phyloP scores from a whole-genome alignment of 805 yeast genomes.

The Candida schatavii region DNA sequence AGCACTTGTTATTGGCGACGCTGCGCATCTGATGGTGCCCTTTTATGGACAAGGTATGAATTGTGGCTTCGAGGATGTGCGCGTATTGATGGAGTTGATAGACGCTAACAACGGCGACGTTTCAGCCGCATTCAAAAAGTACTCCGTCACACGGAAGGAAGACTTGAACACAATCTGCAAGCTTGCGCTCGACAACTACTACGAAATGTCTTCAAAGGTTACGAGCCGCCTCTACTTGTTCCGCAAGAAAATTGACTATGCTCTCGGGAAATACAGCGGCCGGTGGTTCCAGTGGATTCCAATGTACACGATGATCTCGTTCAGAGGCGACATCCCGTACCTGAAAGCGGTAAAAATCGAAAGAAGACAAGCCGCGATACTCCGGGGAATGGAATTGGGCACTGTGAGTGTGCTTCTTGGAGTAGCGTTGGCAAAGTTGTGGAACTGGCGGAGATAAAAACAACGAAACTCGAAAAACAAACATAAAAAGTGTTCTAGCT shows the following conservation, averaged over 20 bases:
- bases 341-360: conserved; percentile 60
- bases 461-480: background rate
- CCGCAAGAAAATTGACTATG: conserved; percentile 66
- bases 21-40: conserved; percentile 98
- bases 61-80: conserved; percentile 91
- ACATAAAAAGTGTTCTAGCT: background rate
- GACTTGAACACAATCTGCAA: conserved; percentile 76
- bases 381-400: conserved; percentile 31
- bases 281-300: conserved; percentile 63
- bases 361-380: conserved; percentile 51
- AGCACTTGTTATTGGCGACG: conserved; percentile 79
- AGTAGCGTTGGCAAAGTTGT: conserved; percentile 4
- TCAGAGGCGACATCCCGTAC: conserved; percentile 78
- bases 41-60: conserved; percentile 97
- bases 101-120: conserved; percentile 35
- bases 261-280: conserved; percentile 56
- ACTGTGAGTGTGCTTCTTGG: background rate
- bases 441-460: background rate
- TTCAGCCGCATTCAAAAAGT: conserved; percentile 49
- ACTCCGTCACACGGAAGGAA: conserved; percentile 52
- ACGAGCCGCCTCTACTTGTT: conserved; percentile 56
- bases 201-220: conserved; percentile 85
- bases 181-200: conserved; percentile 76
- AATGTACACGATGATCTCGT: conserved; percentile 88
- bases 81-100: conserved; percentile 54